phyloP scores from a whole-genome alignment of 345 rosid genomes.

The Sonneratia alba region DNA sequence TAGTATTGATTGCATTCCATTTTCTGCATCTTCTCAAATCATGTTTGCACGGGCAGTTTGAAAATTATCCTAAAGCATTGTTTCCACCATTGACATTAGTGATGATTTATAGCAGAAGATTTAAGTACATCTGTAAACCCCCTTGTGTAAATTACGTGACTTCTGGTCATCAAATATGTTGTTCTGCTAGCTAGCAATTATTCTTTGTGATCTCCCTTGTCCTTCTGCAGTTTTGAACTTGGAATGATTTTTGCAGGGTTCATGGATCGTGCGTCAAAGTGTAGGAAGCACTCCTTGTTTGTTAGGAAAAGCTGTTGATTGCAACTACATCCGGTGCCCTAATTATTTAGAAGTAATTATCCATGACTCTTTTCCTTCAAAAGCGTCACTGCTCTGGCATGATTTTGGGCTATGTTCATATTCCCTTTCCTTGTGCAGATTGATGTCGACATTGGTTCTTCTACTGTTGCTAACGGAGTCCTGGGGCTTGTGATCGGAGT shows the following conservation, averaged over 20 bases:
- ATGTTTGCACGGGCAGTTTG: too few species aligned
- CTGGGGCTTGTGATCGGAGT: slow-evolving; percentile 96
- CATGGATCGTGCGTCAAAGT: slow-evolving; percentile 99
- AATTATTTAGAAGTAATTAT: slow-evolving; percentile 72
- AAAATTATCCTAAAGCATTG: too few species aligned
- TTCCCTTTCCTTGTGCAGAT: slow-evolving; percentile 34
- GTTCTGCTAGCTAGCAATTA: neutral
- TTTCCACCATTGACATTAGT: neutral
- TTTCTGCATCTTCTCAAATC: neutral
- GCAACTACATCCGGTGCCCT: slow-evolving; percentile 81
- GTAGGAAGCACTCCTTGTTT: slow-evolving; percentile 98
- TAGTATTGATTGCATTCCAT: neutral
- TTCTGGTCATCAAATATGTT: neutral
- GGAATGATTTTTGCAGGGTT: slow-evolving; percentile 51
- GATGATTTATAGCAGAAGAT: neutral
- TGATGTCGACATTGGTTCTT: slow-evolving; percentile 95
- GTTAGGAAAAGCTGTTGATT: slow-evolving; percentile 91
- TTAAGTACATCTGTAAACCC: too few species aligned
- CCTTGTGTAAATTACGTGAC: too few species aligned
- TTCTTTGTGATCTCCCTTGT: neutral
- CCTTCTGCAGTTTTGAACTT: slow-evolving; percentile 4
- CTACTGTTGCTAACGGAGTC: slow-evolving; percentile 98
- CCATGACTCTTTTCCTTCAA: neutral
- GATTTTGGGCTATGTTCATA: neutral
- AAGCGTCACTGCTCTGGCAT: neutral